A percentile compares a stretch with the other conserved stretches of the same genome.
phyloP scores from a whole-genome alignment of 2,329 filamentous ascomycete genomes.

The Pseudocercospora fuligena region DNA sequence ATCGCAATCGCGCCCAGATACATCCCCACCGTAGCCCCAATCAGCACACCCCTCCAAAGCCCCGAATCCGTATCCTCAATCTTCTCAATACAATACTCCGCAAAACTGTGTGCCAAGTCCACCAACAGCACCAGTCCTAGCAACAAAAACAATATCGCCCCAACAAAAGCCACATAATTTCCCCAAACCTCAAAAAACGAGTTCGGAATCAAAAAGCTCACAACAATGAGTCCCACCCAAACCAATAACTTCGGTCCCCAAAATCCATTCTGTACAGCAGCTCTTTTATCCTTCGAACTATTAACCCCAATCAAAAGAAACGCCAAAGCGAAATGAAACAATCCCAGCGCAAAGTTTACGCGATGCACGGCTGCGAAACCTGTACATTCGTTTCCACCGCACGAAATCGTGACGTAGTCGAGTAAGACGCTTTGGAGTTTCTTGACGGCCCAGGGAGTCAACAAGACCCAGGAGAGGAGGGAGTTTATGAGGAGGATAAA shows the following conservation, averaged over 20 bases:
- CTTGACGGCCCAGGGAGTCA: slow-evolving; percentile 97
- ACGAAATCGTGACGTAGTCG: slow-evolving; percentile 95
- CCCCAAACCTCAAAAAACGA: slow-evolving; percentile 94
- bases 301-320: slow-evolving; percentile 83
- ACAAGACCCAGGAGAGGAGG: slow-evolving; percentile 97
- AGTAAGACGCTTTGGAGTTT: slow-evolving; percentile 90
- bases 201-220: slow-evolving; percentile 96
- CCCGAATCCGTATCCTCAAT: slow-evolving; percentile 88
- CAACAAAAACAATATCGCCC: slow-evolving; percentile 90
- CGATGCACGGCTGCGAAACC: slow-evolving; percentile 96
- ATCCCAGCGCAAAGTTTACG: slow-evolving; percentile 94
- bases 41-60: slow-evolving; percentile 82
- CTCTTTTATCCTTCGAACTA: slow-evolving; percentile 84
- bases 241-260: slow-evolving; percentile 95
- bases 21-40: slow-evolving; percentile 93
- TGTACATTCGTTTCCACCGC: slow-evolving; percentile 81
- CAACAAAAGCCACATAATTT: slow-evolving; percentile 86
- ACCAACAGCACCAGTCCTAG: slow-evolving; percentile 91
- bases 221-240: slow-evolving; percentile 83
- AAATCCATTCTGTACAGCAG: slow-evolving; percentile 93
- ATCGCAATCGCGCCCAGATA: slow-evolving; percentile 88
- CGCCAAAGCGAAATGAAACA: slow-evolving; percentile 89
- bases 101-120: slow-evolving; percentile 95
- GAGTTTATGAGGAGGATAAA: slow-evolving; percentile 95
- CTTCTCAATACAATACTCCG: slow-evolving; percentile 91